Base-by-base conservation (phyloP, 768 basidiomycete species). In the Scleroderma bovista region DNA sequence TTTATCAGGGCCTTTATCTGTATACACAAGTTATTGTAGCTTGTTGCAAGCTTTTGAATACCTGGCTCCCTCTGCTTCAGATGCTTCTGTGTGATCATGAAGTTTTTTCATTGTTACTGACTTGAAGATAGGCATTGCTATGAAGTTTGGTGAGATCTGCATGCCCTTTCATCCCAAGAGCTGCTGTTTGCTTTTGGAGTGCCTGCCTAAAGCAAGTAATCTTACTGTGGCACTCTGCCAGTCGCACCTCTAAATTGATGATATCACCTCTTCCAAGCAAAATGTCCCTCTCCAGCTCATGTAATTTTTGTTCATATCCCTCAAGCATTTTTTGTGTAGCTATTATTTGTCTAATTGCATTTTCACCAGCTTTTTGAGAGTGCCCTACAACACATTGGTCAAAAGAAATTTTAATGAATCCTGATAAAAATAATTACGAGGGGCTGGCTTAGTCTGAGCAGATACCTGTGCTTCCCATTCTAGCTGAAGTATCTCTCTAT, bases 21-120 rank as follows among this genome's bases (percentile, higher is more conserved):
- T 4, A 46, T 45, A 33, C 63, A 64, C 15, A 67, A 45, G 6
- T 57, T 58, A 50, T 72, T 72, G 53, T 67, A 70, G 3, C 54
- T 55, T 0, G 31, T 46, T 5, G 53, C 60, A 13, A 66, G 46
- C 11, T 54, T 48, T 15, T 51, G 36, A 24, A 72, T 67, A 6
- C 56, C 55, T 7, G 64, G 65, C 19, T 69, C 64, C 13, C 60
- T 55, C 4, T 55, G 26, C 16, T 62, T 58, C 7, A 3, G 59
- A 55, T 6, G 52, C 24, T 16, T 66, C 48, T 5, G 63, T 63
- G 50, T 71, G 67, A 2, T 46, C 47, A n/a, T 58, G 49, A 20
- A 70, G 48, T 34, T 67, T 67, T 4, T 54, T 20, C 12, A 29
- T 29, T 5, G 9, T 29, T 3, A 23, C n/a, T 47, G 24, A 20